These are phyloP conservation scores for Thermothielavioides terrestris DNA, from an alignment of 495 filamentous ascomycete genomes.

Conservation along the genomic window DNA sequence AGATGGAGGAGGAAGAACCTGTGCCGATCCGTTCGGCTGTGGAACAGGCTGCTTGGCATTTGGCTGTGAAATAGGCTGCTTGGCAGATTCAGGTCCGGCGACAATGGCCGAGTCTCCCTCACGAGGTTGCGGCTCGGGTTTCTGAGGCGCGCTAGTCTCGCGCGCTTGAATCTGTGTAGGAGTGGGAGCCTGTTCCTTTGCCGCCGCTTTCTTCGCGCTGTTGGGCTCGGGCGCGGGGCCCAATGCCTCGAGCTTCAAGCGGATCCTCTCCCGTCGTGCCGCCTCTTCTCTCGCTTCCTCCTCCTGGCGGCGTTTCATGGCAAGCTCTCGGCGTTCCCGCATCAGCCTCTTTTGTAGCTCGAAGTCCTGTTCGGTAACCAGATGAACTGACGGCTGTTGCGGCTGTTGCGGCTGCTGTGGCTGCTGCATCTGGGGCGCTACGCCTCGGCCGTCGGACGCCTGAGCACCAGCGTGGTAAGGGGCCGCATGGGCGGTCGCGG, in stretches of 20 bases:
- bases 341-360: conserved; percentile 74
- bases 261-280: conserved; percentile 70
- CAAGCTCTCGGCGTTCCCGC: conserved; percentile 69
- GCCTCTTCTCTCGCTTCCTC: conserved; percentile 75
- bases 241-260: conserved; percentile 70
- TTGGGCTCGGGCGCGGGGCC: conserved; percentile 61
- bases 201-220: conserved; percentile 38
- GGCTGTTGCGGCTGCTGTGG: conserved; percentile 23
- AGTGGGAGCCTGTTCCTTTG: conserved; percentile 31
- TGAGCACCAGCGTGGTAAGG: conserved; percentile 31
- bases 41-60: conserved; percentile 10
- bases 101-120: conserved; percentile 7
- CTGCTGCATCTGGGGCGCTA: conserved; percentile 19
- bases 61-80: conserved; percentile 5
- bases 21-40: conserved; percentile 8
- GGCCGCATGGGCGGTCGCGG: conserved; percentile 38
- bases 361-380: conserved; percentile 48
- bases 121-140: not conserved
- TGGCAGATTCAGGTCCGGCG: not conserved
- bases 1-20: conserved; percentile 5
- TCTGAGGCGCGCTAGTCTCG: conserved; percentile 23
- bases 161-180: conserved; percentile 32
- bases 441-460: conserved; percentile 24
- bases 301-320: conserved; percentile 68
- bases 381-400: conserved; percentile 10